A percentile compares a stretch with the other conserved stretches of the same genome.
phyloP scores from a whole-genome alignment of 768 basidiomycete species.

The Neoboletus subvelutipes region DNA sequence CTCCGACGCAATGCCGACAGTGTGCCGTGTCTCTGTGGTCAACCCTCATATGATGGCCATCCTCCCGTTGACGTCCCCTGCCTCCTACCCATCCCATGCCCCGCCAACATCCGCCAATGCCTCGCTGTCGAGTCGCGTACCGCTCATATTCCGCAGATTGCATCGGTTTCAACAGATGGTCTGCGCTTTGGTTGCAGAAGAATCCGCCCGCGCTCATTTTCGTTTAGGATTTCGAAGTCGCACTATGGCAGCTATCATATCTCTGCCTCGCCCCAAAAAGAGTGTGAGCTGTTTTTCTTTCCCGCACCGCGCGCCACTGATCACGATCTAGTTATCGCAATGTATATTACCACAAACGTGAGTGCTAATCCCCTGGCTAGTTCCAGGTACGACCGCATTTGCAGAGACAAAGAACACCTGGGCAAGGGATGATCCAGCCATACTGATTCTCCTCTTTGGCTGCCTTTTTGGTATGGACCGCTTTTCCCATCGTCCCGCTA shows the following conservation, averaged over 20 bases:
- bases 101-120: constrained; percentile 11
- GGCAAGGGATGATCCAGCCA: constrained; percentile 97
- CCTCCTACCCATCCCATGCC: constrained; percentile 22
- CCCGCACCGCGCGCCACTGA: constrained; percentile 9
- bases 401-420: constrained; percentile 97
- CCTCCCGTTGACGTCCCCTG: constrained; percentile 33
- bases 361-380: constrained; percentile 23
- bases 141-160: constrained; percentile 76
- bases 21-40: constrained; percentile 17
- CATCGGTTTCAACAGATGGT: constrained; percentile 89
- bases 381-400: neutral
- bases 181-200: constrained; percentile 16
- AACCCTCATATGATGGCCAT: constrained; percentile 26
- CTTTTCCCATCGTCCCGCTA: neutral
- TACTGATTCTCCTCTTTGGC: constrained; percentile 79
- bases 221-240: constrained; percentile 89
- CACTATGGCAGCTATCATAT: constrained; percentile 94
- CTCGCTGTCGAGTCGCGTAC: constrained; percentile 54
- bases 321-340: constrained; percentile 71
- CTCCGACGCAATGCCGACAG: constrained; percentile 24
- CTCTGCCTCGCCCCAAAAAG: constrained; percentile 87
- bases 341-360: constrained; percentile 97
- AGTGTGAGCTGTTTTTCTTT: constrained; percentile 58
- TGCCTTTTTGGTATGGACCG: constrained; percentile 62
- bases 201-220: neutral